Percentiles rank a stretch among this genome's conserved stretches.
Evolutionary conservation across 345 rosid genomes (phyloP).

Genomic region (Passiflora organensis): DNA sequence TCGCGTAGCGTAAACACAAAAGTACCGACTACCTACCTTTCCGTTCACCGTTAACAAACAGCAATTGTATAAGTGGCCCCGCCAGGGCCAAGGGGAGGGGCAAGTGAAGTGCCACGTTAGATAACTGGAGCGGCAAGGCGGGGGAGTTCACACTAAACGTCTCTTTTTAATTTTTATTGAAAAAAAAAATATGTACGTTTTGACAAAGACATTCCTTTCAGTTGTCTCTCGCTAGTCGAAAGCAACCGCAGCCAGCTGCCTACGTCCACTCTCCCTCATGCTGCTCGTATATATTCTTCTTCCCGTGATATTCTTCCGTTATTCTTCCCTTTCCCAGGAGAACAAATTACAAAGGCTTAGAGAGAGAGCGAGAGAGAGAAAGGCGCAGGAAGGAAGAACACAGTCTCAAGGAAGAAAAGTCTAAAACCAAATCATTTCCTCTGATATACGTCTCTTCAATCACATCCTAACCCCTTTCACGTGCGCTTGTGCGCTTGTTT

Average conservation of each 20-base stretch:
- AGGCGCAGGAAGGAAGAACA: too few species aligned
- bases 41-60: too few species aligned
- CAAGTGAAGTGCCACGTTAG: constrained; percentile 4
- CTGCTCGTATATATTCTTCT: neutral
- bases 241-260: constrained; percentile 21
- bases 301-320: constrained; percentile 1
- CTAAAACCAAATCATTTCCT: neutral
- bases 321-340: neutral
- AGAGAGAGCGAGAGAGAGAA: neutral
- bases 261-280: constrained; percentile 7
- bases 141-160: constrained; percentile 30
- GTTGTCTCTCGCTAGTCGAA: constrained; percentile 11
- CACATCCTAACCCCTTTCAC: neutral
- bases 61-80: too few species aligned
- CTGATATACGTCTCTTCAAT: too few species aligned
- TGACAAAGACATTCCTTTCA: neutral
- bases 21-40: too few species aligned
- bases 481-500: too few species aligned
- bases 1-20: too few species aligned
- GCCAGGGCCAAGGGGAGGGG: too few species aligned
- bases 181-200: too few species aligned
- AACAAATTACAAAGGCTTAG: neutral
- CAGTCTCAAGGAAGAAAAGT: too few species aligned
- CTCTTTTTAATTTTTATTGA: neutral
- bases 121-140: constrained; percentile 9